Conservation (phyloP, 2,329 filamentous ascomycete genomes). For the Eutypa lata region DNA sequence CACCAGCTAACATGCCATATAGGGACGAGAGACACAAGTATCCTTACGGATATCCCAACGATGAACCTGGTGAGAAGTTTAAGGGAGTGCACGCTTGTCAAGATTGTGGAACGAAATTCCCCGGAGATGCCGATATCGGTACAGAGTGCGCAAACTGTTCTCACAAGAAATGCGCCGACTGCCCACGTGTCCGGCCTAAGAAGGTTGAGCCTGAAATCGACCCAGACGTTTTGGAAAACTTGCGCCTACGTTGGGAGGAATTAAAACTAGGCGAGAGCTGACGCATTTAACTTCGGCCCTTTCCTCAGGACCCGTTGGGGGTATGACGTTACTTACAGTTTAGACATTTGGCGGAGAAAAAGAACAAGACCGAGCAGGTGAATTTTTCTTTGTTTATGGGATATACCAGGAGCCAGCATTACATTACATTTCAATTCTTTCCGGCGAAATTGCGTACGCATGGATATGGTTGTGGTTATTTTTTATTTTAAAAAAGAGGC, state of each 20-base stretch:
- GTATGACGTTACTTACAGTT: not conserved
- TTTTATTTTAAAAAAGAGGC: too few relatives aligned
- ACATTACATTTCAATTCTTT: not conserved
- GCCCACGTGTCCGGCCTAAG: slow-evolving; percentile 55
- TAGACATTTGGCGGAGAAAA: not conserved
- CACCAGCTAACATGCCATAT: slow-evolving; percentile 13
- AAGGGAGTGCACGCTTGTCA: slow-evolving; percentile 58
- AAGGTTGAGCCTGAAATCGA: slow-evolving; percentile 61
- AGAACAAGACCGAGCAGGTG: not conserved
- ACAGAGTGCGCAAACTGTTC: slow-evolving; percentile 58
- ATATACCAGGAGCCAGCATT: not conserved
- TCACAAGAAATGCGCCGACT: slow-evolving; percentile 57
- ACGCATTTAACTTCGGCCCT: slow-evolving; percentile 13
- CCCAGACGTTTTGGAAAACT: slow-evolving; percentile 54
- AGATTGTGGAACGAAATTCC: slow-evolving; percentile 59
- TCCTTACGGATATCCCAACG: slow-evolving; percentile 67
- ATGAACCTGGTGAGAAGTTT: slow-evolving; percentile 52
- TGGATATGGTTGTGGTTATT: not conserved
- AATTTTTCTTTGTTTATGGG: not conserved
- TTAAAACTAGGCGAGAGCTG: slow-evolving; percentile 26
- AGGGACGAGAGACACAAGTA: slow-evolving; percentile 68
- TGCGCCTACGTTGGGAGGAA: slow-evolving; percentile 53
- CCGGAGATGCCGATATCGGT: slow-evolving; percentile 45
- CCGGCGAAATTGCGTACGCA: not conserved
- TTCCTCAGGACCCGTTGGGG: not conserved